These are phyloP conservation scores for Fusarium protoensiforme DNA, from an alignment of 2,329 filamentous ascomycete genomes.

Conservation along the genomic window DNA sequence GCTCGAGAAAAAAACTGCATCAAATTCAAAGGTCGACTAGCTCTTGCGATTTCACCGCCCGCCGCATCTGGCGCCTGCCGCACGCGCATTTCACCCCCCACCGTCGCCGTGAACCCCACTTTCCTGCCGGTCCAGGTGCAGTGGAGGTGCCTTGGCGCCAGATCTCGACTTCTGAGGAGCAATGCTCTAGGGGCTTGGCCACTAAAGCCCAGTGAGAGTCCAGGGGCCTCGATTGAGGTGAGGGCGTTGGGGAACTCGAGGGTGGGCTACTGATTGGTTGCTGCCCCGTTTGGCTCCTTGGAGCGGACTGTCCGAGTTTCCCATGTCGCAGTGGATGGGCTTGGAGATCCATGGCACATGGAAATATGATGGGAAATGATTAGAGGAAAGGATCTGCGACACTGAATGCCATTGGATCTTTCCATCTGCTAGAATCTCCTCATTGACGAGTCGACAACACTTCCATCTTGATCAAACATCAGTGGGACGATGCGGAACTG, in stretches of 20 bases:
- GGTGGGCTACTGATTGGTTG: slow-evolving; percentile 17
- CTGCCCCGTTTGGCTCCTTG: neutral
- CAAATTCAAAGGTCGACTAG: slow-evolving; percentile 34
- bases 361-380: slow-evolving; percentile 3
- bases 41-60: slow-evolving; percentile 46
- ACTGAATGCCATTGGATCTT: slow-evolving; percentile 4
- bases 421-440: neutral
- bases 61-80: slow-evolving; percentile 35
- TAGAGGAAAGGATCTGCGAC: neutral
- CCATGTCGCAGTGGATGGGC: slow-evolving; percentile 17
- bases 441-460: slow-evolving; percentile 4
- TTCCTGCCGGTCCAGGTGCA: slow-evolving; percentile 14
- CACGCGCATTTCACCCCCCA: slow-evolving; percentile 19
- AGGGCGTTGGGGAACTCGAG: neutral
- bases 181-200: neutral
- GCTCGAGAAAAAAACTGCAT: slow-evolving; percentile 38
- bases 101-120: slow-evolving; percentile 31
- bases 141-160: neutral
- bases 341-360: slow-evolving; percentile 30
- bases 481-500: slow-evolving; percentile 18
- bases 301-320: slow-evolving; percentile 11
- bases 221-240: neutral
- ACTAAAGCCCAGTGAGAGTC: neutral
- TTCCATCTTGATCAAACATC: slow-evolving; percentile 2
- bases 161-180: neutral